Conservation (phyloP, 2,329 filamentous ascomycete genomes). For the Colletotrichum sp. region DNA sequence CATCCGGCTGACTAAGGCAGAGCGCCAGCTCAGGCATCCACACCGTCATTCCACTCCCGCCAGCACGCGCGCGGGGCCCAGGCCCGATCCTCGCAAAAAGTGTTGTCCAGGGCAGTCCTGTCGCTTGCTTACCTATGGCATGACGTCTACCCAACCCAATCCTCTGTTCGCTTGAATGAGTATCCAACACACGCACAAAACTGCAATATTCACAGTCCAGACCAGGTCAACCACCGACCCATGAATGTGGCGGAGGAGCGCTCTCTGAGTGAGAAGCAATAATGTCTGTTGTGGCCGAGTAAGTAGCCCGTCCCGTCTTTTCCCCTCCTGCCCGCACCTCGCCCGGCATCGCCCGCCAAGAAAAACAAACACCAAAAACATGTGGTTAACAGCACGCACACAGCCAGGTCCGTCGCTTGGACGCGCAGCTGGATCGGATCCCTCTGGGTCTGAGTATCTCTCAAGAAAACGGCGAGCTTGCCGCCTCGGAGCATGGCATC, state of each 20-base stretch:
- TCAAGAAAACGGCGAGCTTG: conserved; percentile 22
- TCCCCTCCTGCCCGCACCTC: neutral
- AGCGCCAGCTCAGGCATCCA: neutral
- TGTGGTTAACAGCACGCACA: conserved; percentile 9
- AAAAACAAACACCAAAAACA: conserved; percentile 11
- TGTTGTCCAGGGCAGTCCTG: conserved; percentile 15
- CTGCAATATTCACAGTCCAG: neutral
- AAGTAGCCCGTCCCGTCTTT: conserved; percentile 29
- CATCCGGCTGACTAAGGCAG: conserved; percentile 1
- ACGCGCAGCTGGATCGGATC: conserved; percentile 69
- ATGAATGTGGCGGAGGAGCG: conserved; percentile 18
- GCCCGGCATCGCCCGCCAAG: neutral
- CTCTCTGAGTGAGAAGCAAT: conserved; percentile 20
- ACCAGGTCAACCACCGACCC: neutral
- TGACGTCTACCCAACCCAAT: conserved; percentile 9
- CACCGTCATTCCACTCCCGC: conserved; percentile 1
- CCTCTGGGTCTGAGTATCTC: conserved; percentile 41
- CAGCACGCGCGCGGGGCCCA: neutral
- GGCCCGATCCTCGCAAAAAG: neutral
- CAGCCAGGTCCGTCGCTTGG: conserved; percentile 66
- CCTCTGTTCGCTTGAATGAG: neutral
- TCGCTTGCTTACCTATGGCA: conserved; percentile 7
- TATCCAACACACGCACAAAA: conserved; percentile 1
- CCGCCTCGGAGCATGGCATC: conserved; percentile 36
- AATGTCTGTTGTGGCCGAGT: conserved; percentile 55